Base-by-base conservation (phyloP, 306 rosid genomes). In the Dryas octopetala region DNA sequence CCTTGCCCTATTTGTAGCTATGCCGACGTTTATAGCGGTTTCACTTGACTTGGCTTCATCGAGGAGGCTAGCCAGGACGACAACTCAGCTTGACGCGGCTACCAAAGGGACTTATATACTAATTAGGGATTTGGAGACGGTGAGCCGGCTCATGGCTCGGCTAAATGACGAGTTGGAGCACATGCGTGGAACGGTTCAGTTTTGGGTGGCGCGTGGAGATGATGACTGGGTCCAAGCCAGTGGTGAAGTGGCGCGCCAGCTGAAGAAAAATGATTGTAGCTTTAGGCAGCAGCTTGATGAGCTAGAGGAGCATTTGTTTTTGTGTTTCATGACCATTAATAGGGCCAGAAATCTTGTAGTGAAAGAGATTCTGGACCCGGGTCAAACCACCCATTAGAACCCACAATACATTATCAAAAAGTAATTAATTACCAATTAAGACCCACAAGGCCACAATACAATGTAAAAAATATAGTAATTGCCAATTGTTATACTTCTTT, bases 281-380 rank as follows among this genome's bases (percentile, higher is more conserved):
- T 88, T 93, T 45, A 83, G 82, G 28, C 87, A 85, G 54, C 92
- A 83, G 32, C 84, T 93, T 13, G 97, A 93, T 63, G 98, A 93
- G 10, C 80, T 93, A 52, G 97, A 93, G 74, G 98, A 93, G 44
- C 97, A 89, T 71, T 84, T 93, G 82, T 93, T 86, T 78, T 57
- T 93, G 46, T 91, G 97, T 82, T 89, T 89, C 68, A 91, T 93
- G 97, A 93, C 90, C 49, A 89, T 93, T 32, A 93, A 93, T 17
- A 77, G 97, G 72, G 89, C 92, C 7, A 81, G 98, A 81, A 85
- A 81, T 6, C 91, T 91, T 26, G 93, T 89, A 5, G 51, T 91
- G 17, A 85, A 84, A 46, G 89, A 91, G 41, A 81, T 93, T 23
- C 2, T 60, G 54, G 48, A 78, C 46, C 70, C 43, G 2, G 60